phyloP scores from a whole-genome alignment of 495 filamentous ascomycete genomes.

The Penicillium roqueforti region DNA sequence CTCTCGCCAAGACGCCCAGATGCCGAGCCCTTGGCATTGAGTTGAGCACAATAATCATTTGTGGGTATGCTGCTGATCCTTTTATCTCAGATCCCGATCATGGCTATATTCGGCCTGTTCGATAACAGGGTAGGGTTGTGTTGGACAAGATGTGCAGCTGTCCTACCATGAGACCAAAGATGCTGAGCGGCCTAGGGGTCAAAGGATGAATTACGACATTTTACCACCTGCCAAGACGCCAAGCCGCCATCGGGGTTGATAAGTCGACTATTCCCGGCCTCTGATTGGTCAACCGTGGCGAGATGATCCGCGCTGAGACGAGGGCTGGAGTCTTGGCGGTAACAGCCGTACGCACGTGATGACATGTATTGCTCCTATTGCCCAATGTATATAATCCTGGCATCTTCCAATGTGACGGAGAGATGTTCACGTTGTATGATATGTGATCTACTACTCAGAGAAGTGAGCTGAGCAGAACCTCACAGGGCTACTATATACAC shows the following conservation, averaged over 20 bases:
- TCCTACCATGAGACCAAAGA: conserved; percentile 7
- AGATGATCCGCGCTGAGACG: conserved; percentile 29
- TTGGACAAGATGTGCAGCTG: conserved; percentile 8
- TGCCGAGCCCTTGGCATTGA: conserved; percentile 44
- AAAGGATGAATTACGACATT: conserved; percentile 15
- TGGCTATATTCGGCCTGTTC: not conserved
- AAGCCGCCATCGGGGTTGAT: conserved; percentile 27
- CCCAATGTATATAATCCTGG: not conserved
- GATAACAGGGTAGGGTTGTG: not conserved
- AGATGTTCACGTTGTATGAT: not conserved
- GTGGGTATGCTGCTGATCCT: conserved; percentile 1
- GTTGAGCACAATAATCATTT: conserved; percentile 9
- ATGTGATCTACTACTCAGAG: not conserved
- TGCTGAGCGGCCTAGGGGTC: conserved; percentile 9
- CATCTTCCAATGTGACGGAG: not conserved
- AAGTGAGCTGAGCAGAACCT: not conserved
- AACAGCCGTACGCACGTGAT: conserved; percentile 14
- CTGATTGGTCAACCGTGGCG: conserved; percentile 17
- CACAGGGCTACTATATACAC: not conserved
- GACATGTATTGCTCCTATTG: not conserved
- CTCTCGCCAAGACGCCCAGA: conserved; percentile 44
- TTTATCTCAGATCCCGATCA: not conserved
- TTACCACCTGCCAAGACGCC: conserved; percentile 37
- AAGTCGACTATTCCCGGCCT: not conserved
- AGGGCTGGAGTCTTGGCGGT: conserved; percentile 20